Evolutionary conservation across 805 yeast species (phyloP).

Genomic region (Myxozyma geophila): DNA sequence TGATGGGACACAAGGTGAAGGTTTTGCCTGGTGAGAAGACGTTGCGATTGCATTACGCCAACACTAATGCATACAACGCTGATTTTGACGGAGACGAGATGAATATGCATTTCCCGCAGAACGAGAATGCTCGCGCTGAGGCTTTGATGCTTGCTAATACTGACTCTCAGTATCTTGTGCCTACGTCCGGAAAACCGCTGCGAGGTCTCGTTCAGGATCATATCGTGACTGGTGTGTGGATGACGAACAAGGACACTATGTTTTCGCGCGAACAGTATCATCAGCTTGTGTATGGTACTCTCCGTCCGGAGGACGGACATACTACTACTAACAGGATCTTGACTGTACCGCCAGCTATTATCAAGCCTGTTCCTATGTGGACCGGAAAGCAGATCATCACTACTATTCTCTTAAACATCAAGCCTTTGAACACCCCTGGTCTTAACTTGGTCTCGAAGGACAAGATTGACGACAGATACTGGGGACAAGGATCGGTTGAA

Average conservation of each 20-base stretch:
- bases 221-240: conserved; percentile 98
- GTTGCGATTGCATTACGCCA: conserved; percentile 93
- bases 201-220: conserved; percentile 99
- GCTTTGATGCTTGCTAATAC: conserved; percentile 95
- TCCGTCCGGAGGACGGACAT: conserved; percentile 97
- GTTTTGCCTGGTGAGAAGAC: conserved; percentile 98
- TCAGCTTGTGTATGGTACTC: conserved; percentile 89
- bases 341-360: conserved; percentile 86
- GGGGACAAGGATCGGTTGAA: conserved; percentile 86
- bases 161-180: conserved; percentile 95
- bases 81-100: conserved; percentile 99
- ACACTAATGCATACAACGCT: conserved; percentile 98
- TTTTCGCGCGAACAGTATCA: conserved; percentile 92
- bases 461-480: conserved; percentile 90
- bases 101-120: conserved; percentile 99
- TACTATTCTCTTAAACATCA: conserved; percentile 86
- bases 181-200: conserved; percentile 97
- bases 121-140: conserved; percentile 95
- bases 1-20: conserved; percentile 99
- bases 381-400: conserved; percentile 97
- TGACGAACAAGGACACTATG: conserved; percentile 88
- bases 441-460: conserved; percentile 80
- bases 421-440: conserved; percentile 89
- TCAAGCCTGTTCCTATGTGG: conserved; percentile 91
- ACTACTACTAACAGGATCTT: conserved; percentile 65